Percentiles rank a stretch among this genome's conserved stretches.
Evolutionary conservation across 2,329 filamentous ascomycete genomes (phyloP).

Genomic region (Exutisphaerella laricina): DNA sequence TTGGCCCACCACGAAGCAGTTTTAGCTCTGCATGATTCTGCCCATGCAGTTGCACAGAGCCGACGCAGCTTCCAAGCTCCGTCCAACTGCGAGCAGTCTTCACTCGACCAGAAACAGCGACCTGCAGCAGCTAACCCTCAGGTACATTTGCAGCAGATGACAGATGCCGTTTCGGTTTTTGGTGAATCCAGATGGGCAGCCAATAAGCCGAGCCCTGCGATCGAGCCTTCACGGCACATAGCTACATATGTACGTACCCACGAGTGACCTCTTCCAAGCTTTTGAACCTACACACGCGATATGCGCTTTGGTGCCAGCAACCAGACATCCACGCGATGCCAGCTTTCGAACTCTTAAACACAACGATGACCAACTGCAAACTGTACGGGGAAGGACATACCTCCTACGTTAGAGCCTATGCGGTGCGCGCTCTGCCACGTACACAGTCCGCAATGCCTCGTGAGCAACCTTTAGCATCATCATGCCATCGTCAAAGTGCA

Average conservation of each 20-base stretch:
- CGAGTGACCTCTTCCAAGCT: slow-evolving; percentile 13
- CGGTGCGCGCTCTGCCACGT: slow-evolving; percentile 3
- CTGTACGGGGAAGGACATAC: not conserved
- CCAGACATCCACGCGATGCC: not conserved
- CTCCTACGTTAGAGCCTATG: too few relatives aligned
- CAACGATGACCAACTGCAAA: not conserved
- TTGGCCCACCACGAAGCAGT: not conserved
- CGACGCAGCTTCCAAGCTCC: too few relatives aligned
- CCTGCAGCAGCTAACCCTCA: slow-evolving; percentile 4
- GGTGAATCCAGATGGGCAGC: not conserved
- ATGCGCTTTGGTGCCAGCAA: slow-evolving; percentile 4
- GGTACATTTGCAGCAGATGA: slow-evolving; percentile 5
- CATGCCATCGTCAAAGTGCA: slow-evolving; percentile 3
- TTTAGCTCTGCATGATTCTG: slow-evolving; percentile 3
- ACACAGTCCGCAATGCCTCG: too few relatives aligned
- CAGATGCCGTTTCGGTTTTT: not conserved
- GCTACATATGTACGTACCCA: slow-evolving; percentile 6
- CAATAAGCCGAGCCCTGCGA: not conserved
- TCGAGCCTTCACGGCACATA: slow-evolving; percentile 1
- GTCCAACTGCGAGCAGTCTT: slow-evolving; percentile 3
- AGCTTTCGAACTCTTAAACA: slow-evolving; percentile 1
- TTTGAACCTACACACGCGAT: slow-evolving; percentile 9
- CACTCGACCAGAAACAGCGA: not conserved
- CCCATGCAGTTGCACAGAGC: not conserved
- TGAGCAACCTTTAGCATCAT: not conserved